These are phyloP conservation scores for Usnea hakonensis DNA, from an alignment of 495 filamentous ascomycete species.

Conservation along the genomic window DNA sequence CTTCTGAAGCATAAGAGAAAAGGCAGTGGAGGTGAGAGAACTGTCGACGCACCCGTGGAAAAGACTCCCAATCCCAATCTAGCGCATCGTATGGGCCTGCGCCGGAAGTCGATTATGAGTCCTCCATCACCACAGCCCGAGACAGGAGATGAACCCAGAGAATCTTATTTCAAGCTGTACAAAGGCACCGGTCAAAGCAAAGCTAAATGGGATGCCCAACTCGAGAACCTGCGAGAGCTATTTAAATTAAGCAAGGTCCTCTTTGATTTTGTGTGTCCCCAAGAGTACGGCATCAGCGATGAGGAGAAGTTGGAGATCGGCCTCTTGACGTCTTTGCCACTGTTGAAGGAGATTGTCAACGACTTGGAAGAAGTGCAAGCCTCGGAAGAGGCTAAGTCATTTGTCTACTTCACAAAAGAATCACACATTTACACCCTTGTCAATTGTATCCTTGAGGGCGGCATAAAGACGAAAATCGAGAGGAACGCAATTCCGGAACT, in stretches of 20 bases:
- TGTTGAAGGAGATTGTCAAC: slow-evolving; percentile 90
- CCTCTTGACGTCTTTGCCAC: slow-evolving; percentile 80
- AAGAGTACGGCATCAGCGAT: slow-evolving; percentile 93
- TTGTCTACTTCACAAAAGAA: slow-evolving; percentile 99
- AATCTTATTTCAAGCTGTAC: slow-evolving; percentile 81
- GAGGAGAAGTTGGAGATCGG: slow-evolving; percentile 96
- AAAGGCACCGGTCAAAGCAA: slow-evolving; percentile 69
- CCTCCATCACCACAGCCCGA: slow-evolving; percentile 38
- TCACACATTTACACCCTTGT: slow-evolving; percentile 96
- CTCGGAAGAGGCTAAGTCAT: slow-evolving; percentile 82
- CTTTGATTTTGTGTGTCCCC: slow-evolving; percentile 96
- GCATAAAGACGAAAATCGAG: slow-evolving; percentile 85
- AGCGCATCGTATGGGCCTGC: slow-evolving; percentile 43
- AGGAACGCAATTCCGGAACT: slow-evolving; percentile 90
- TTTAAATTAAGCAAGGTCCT: slow-evolving; percentile 89
- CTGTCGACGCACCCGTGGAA: slow-evolving; percentile 32
- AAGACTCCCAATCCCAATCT: slow-evolving; percentile 28
- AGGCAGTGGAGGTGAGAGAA: slow-evolving; percentile 20
- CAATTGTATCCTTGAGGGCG: slow-evolving; percentile 95
- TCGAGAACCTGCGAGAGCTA: slow-evolving; percentile 81
- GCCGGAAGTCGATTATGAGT: slow-evolving; percentile 36
- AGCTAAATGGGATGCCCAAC: slow-evolving; percentile 72
- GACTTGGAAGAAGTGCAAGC: slow-evolving; percentile 98
- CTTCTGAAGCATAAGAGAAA: slow-evolving; percentile 17
- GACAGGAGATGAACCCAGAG: slow-evolving; percentile 41